Evolutionary conservation across 768 basidiomycete species (phyloP).

Genomic region (Leccinum ochraceum): DNA sequence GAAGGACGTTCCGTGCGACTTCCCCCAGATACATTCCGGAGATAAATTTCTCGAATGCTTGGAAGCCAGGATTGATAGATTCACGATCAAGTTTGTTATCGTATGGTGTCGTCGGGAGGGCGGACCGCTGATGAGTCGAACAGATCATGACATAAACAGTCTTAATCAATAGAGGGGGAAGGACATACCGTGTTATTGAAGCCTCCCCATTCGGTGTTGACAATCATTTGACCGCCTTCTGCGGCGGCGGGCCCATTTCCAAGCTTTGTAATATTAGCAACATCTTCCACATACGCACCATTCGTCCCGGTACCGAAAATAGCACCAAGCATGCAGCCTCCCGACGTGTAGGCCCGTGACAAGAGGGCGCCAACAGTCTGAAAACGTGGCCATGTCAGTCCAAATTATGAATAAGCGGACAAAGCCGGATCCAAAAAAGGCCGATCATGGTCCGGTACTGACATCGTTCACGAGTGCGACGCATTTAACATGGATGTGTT

Average conservation of each 20-base stretch:
- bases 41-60: conserved; percentile 97
- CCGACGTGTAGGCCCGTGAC: conserved; percentile 90
- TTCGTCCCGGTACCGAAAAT: conserved; percentile 99
- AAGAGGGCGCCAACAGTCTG: conserved; percentile 96
- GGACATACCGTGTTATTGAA: conserved; percentile 89
- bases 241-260: conserved; percentile 58
- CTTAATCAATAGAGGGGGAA: conserved; percentile 1
- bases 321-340: conserved; percentile 83
- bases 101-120: conserved; percentile 84
- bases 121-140: conserved; percentile 56
- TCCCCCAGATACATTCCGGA: conserved; percentile 99
- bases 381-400: conserved; percentile 10
- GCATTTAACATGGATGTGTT: conserved; percentile 89
- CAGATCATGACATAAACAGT: not conserved
- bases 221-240: conserved; percentile 80
- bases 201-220: conserved; percentile 98
- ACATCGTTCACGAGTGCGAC: conserved; percentile 95
- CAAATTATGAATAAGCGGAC: not conserved
- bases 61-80: conserved; percentile 90
- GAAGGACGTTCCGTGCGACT: conserved; percentile 81
- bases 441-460: conserved; percentile 43
- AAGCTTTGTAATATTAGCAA: conserved; percentile 84
- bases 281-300: conserved; percentile 92
- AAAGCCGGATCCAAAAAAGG: not conserved
- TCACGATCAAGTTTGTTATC: conserved; percentile 92